These are phyloP conservation scores for Articulospora tetracladia DNA, from an alignment of 495 filamentous ascomycete species.

Conservation along the genomic window DNA sequence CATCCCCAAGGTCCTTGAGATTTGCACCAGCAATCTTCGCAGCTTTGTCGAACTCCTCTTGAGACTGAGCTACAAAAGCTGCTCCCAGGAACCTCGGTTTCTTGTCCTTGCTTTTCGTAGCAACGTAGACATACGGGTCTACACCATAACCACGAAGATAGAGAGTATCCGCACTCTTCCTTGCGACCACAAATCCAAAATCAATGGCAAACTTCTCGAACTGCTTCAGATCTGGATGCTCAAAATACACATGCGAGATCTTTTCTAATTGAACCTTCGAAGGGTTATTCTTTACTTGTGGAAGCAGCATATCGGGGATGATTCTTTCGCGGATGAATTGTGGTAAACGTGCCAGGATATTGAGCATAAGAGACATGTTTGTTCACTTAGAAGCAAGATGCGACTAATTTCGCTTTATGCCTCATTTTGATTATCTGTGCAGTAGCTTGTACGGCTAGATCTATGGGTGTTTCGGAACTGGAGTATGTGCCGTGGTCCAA, in stretches of 20 bases:
- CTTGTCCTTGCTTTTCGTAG: not conserved
- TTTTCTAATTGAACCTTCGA: constrained; percentile 45
- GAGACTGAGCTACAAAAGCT: constrained; percentile 51
- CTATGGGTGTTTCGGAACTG: no score
- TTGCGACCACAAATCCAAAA: constrained; percentile 51
- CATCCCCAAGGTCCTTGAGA: constrained; percentile 36
- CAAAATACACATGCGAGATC: constrained; percentile 52
- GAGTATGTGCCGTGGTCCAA: no score
- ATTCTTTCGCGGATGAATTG: not conserved
- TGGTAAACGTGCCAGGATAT: not conserved
- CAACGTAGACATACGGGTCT: not conserved
- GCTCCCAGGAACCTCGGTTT: constrained; percentile 6
- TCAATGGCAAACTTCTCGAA: constrained; percentile 45
- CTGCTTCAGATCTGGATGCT: constrained; percentile 42
- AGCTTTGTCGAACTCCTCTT: constrained; percentile 47
- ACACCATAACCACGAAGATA: not conserved
- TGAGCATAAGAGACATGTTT: not conserved
- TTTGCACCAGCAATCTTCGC: constrained; percentile 38
- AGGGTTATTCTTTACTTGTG: not conserved
- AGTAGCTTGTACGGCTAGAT: no score
- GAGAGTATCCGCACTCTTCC: constrained; percentile 23
- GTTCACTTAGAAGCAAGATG: no score
- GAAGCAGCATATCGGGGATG: constrained; percentile 8
- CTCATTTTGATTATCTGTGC: no score
- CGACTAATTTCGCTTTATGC: no score